phyloP scores from a whole-genome alignment of 768 basidiomycete genomes.

The Mycena floridula region DNA sequence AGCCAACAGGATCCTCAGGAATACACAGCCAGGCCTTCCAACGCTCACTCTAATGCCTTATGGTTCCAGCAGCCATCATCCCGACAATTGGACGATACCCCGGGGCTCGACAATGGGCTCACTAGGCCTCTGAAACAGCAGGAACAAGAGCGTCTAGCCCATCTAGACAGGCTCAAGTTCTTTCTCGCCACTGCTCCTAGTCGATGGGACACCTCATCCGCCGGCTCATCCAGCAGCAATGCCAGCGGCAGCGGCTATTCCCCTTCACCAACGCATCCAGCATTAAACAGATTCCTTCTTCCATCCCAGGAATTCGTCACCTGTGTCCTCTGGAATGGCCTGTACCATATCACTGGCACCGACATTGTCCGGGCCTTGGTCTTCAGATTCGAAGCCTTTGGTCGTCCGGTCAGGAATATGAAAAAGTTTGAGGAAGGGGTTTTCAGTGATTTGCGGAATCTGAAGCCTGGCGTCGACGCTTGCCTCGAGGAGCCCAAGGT shows the following conservation, averaged over 20 bases:
- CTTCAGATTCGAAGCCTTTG: conserved; percentile 68
- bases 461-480: conserved; percentile 91
- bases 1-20: background rate
- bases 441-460: conserved; percentile 86
- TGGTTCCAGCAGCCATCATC: conserved; percentile 1
- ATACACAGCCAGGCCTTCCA: background rate
- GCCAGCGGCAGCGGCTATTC: background rate
- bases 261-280: conserved; percentile 54
- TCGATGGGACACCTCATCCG: conserved; percentile 45
- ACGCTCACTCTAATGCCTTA: background rate
- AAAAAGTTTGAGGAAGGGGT: conserved; percentile 99
- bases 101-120: conserved; percentile 31
- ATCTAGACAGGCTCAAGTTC: conserved; percentile 80
- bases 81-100: background rate
- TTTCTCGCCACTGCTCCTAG: conserved; percentile 84
- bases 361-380: conserved; percentile 93
- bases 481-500: conserved; percentile 96
- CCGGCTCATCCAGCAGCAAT: conserved; percentile 21
- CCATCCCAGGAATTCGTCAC: conserved; percentile 85
- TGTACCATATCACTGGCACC: conserved; percentile 93
- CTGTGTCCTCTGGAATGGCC: conserved; percentile 87
- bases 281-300: conserved; percentile 80
- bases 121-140: conserved; percentile 52
- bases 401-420: conserved; percentile 84
- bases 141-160: conserved; percentile 67